A percentile compares a stretch with the other conserved stretches of the same genome.
Conservation (phyloP, 768 basidiomycete genomes). For the Tylopilus vinaceipallidus region DNA sequence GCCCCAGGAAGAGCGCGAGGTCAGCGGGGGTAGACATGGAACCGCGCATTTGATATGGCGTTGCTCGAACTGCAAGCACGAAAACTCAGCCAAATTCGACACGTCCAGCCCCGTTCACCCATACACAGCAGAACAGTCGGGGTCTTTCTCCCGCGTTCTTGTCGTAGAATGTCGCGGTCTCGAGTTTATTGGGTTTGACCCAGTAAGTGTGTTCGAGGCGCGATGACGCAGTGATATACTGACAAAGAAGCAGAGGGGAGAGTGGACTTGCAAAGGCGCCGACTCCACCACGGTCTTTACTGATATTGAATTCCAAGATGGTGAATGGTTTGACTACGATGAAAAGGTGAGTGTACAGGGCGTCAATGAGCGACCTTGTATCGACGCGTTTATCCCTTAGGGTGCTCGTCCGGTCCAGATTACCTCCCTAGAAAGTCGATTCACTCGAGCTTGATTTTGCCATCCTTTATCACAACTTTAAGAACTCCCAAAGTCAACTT, state of each 20-base stretch:
- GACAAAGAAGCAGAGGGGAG: constrained; percentile 49
- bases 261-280: constrained; percentile 71
- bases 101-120: constrained; percentile 44
- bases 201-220: constrained; percentile 43
- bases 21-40: constrained; percentile 64
- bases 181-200: constrained; percentile 78
- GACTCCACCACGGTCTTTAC: constrained; percentile 54
- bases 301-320: constrained; percentile 52
- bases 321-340: constrained; percentile 85
- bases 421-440: constrained; percentile 62
- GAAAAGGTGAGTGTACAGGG: constrained; percentile 60
- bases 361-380: neutral
- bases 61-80: constrained; percentile 74
- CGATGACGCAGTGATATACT: neutral
- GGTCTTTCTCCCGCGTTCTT: constrained; percentile 61
- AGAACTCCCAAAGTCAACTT: too few species aligned
- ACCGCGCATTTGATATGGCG: constrained; percentile 82
- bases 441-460: constrained; percentile 55
- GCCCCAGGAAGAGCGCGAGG: constrained; percentile 60
- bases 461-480: neutral
- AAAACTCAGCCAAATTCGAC: constrained; percentile 81
- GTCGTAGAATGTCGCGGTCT: constrained; percentile 84
- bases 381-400: constrained; percentile 33
- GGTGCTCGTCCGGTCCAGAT: constrained; percentile 64
- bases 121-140: constrained; percentile 60